These are phyloP conservation scores for Aureobasidium melanogenum DNA, from an alignment of 2,329 filamentous ascomycete genomes.

Conservation along the genomic window DNA sequence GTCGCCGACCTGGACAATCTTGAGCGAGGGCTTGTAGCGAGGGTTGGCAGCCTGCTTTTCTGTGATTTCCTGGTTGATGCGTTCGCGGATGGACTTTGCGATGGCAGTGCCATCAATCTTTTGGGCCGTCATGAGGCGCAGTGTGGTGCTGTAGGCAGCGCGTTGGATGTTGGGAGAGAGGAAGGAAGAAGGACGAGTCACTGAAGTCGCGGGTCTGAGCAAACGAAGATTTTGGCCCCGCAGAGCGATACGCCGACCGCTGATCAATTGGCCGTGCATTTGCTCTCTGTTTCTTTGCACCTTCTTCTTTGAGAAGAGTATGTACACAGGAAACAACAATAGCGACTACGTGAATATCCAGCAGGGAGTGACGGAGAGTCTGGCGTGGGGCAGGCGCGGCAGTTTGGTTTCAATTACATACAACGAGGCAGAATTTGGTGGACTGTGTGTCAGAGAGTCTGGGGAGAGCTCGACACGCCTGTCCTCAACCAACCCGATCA, in stretches of 20 bases:
- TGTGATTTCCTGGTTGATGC: constrained; percentile 69
- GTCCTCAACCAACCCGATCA: too few species aligned
- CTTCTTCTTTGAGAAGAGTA: not conserved
- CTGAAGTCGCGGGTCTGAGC: not conserved
- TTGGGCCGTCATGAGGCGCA: constrained; percentile 65
- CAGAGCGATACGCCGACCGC: constrained; percentile 8
- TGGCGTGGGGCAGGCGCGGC: constrained; percentile 8
- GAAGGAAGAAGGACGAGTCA: not conserved
- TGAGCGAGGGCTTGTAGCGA: constrained; percentile 78
- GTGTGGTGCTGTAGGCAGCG: constrained; percentile 41
- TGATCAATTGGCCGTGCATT: constrained; percentile 13
- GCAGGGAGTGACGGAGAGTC: not conserved
- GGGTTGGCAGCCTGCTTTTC: constrained; percentile 75
- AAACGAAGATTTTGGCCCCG: constrained; percentile 12
- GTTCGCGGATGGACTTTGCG: constrained; percentile 82
- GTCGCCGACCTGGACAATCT: constrained; percentile 94
- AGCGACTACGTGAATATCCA: not conserved
- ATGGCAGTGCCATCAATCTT: constrained; percentile 96
- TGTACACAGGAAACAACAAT: not conserved
- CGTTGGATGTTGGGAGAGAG: constrained; percentile 6
- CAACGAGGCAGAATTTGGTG: not conserved
- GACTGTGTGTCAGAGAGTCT: constrained; percentile 4
- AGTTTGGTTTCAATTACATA: constrained; percentile 10
- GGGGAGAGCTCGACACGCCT: not conserved
- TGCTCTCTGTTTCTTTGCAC: not conserved